Conservation (phyloP, 495 filamentous ascomycete species). For the Hypomontagnella monticulosa region DNA sequence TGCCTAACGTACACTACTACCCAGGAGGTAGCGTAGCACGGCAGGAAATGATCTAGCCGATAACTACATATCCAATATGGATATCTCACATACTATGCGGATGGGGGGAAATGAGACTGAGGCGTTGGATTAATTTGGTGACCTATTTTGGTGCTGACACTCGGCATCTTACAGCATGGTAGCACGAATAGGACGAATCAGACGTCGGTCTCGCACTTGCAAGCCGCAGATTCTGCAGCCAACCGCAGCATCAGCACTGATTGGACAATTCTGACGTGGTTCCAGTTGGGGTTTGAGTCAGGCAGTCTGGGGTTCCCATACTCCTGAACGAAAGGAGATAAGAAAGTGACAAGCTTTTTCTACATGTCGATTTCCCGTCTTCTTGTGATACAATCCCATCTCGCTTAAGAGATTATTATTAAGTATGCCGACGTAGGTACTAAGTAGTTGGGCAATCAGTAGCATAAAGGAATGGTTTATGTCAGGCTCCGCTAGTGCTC, state of each 20-base stretch:
- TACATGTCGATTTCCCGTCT: background rate
- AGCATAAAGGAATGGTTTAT: too few relatives aligned
- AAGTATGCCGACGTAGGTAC: too few relatives aligned
- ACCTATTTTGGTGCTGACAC: conserved; percentile 20
- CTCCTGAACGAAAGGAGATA: background rate
- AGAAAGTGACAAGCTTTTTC: background rate
- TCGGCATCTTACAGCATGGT: background rate
- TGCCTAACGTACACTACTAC: background rate
- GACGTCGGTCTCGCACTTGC: background rate
- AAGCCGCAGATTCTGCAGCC: background rate
- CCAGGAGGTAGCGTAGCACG: background rate
- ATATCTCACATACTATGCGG: background rate
- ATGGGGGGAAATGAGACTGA: conserved; percentile 4
- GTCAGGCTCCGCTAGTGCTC: too few relatives aligned
- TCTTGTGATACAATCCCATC: too few relatives aligned
- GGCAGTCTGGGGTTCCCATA: background rate
- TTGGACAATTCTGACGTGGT: too few relatives aligned
- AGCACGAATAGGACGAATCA: conserved; percentile 14
- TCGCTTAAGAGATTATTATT: too few relatives aligned
- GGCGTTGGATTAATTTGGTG: background rate
- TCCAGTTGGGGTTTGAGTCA: background rate
- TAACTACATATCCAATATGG: conserved; percentile 15
- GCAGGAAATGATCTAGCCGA: conserved; percentile 3
- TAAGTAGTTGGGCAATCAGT: too few relatives aligned
- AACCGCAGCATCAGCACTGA: too few relatives aligned